These are phyloP conservation scores for Globisporangium middletonii DNA, from an alignment of 352 stramenopile genomes.

Conservation along the genomic window DNA sequence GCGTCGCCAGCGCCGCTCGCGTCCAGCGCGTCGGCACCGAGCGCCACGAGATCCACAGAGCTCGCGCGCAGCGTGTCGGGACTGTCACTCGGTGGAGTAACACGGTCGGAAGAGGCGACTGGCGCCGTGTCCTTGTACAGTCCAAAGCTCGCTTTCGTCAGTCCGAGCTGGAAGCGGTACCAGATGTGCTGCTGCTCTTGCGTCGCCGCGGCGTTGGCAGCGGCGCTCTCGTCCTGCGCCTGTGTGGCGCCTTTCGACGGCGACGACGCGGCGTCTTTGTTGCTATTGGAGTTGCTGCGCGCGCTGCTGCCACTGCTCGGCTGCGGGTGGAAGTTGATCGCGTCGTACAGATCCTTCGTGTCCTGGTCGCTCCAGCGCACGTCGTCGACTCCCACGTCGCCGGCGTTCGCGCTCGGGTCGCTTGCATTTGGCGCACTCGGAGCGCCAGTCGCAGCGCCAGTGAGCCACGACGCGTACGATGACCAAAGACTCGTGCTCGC, in stretches of 20 bases:
- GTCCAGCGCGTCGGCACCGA: neutral
- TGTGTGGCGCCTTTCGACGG: neutral
- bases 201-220: neutral
- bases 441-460: slow-evolving; percentile 7
- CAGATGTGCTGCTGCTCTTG: slow-evolving; percentile 63
- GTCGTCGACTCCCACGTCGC: slow-evolving; percentile 20
- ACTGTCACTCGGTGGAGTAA: slow-evolving; percentile 6
- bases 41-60: slow-evolving; percentile 1
- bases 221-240: neutral
- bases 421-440: neutral
- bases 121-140: slow-evolving; percentile 29
- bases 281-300: neutral
- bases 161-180: slow-evolving; percentile 68
- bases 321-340: slow-evolving; percentile 75
- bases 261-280: slow-evolving; percentile 11
- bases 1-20: neutral
- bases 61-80: slow-evolving; percentile 1
- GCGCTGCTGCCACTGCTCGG: slow-evolving; percentile 5
- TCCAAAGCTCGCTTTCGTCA: slow-evolving; percentile 47
- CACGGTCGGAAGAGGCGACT: slow-evolving; percentile 6
- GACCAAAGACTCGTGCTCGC: slow-evolving; percentile 55
- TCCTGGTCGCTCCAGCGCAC: slow-evolving; percentile 84
- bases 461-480: slow-evolving; percentile 74
- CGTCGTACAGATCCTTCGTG: slow-evolving; percentile 69
- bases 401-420: neutral